A percentile compares a stretch with the other conserved stretches of the same genome.
Evolutionary conservation across 495 filamentous ascomycete species (phyloP).

Genomic region (Penicillium coprophilum): DNA sequence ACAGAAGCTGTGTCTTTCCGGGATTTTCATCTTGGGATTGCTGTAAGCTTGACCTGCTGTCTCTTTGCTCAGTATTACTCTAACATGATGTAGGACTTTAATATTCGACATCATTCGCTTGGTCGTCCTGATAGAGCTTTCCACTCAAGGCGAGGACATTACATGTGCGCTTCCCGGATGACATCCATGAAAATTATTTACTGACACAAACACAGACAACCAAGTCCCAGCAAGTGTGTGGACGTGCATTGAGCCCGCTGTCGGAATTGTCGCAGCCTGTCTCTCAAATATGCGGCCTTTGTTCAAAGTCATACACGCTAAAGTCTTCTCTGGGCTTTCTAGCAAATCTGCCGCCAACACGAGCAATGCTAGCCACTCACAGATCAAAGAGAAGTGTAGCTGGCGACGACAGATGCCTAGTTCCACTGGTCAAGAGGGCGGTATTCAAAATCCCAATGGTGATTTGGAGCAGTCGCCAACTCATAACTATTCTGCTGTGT

Average conservation of each 20-base stretch:
- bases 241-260: constrained; percentile 40
- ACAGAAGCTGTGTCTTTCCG: constrained; percentile 39
- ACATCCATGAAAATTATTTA: neutral
- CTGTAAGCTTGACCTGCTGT: constrained; percentile 25
- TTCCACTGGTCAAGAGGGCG: neutral
- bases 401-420: constrained; percentile 19
- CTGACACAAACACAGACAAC: constrained; percentile 21
- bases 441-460: neutral
- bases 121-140: constrained; percentile 24
- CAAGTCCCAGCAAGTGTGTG: constrained; percentile 36
- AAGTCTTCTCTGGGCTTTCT: constrained; percentile 18
- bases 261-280: constrained; percentile 37
- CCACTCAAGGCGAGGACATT: constrained; percentile 25
- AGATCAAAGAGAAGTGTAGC: constrained; percentile 15
- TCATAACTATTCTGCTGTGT: neutral
- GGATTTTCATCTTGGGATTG: constrained; percentile 43
- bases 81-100: constrained; percentile 21
- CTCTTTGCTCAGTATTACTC: neutral
- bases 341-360: constrained; percentile 8
- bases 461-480: constrained; percentile 1
- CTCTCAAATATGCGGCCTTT: constrained; percentile 37
- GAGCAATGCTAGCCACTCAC: constrained; percentile 15
- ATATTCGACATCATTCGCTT: constrained; percentile 34
- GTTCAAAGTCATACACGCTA: constrained; percentile 27
- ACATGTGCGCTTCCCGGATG: too few species aligned